Evolutionary conservation across 2,329 filamentous ascomycete genomes (phyloP).

Genomic region (Cladophialophora exuberans): DNA sequence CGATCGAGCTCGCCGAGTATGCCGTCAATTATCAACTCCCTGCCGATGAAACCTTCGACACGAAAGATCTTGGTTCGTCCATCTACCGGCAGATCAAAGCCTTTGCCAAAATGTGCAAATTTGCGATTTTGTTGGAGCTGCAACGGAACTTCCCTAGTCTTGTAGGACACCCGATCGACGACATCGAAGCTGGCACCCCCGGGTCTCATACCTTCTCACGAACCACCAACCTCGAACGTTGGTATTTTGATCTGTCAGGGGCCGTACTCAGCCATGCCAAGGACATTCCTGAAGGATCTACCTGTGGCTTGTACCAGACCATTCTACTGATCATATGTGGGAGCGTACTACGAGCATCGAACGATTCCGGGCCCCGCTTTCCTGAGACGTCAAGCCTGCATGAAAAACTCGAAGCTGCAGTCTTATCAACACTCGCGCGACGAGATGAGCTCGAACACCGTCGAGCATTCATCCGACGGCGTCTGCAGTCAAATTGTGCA

Average conservation of each 20-base stretch:
- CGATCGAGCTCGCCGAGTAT: constrained; percentile 14
- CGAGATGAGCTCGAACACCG: constrained; percentile 15
- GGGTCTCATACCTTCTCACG: constrained; percentile 5
- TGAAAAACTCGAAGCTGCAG: constrained; percentile 14
- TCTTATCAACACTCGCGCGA: constrained; percentile 19
- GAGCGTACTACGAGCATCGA: constrained; percentile 16
- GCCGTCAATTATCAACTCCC: constrained; percentile 20
- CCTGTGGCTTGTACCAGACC: constrained; percentile 21
- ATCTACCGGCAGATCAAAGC: constrained; percentile 20
- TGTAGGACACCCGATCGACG: constrained; percentile 10
- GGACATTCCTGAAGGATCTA: constrained; percentile 23
- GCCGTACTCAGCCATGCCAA: constrained; percentile 20
- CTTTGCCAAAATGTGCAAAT: constrained; percentile 22
- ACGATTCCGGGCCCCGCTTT: background rate
- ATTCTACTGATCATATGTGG: constrained; percentile 21
- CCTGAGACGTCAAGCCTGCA: background rate
- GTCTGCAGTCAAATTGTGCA: constrained; percentile 18
- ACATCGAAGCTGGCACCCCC: constrained; percentile 4
- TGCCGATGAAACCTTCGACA: constrained; percentile 20
- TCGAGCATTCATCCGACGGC: constrained; percentile 20
- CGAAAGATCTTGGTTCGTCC: constrained; percentile 18
- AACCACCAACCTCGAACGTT: constrained; percentile 14
- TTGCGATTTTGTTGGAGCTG: constrained; percentile 22
- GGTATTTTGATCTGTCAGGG: constrained; percentile 21
- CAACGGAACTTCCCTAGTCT: constrained; percentile 23